Conservation (phyloP, 768 basidiomycete genomes). For the Tephrocybe sp. region DNA sequence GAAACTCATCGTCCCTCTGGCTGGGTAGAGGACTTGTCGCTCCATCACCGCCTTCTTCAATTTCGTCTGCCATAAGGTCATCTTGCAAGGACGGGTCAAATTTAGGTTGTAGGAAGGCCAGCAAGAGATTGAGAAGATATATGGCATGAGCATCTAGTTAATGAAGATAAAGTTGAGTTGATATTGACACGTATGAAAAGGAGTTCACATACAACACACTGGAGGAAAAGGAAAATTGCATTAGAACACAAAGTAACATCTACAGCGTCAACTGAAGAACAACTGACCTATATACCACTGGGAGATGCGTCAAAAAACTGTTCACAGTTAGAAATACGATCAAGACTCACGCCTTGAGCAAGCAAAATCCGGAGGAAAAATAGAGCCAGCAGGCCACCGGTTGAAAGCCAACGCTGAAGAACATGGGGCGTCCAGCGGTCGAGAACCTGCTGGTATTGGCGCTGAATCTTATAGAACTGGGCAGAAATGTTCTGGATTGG, state of each 20-base stretch:
- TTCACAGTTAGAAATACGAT: neutral
- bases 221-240: conserved; percentile 7
- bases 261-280: neutral
- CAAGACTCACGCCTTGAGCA: conserved; percentile 77
- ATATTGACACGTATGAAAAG: conserved; percentile 10
- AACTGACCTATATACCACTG: conserved; percentile 92
- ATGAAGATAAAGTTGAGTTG: neutral
- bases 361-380: conserved; percentile 87
- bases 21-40: conserved; percentile 56
- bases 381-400: conserved; percentile 62
- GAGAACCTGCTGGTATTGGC: conserved; percentile 84
- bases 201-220: conserved; percentile 68
- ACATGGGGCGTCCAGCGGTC: conserved; percentile 91
- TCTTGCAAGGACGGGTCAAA: conserved; percentile 96
- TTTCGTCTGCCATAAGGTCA: conserved; percentile 90
- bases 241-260: neutral
- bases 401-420: conserved; percentile 85
- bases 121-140: conserved; percentile 91
- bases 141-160: conserved; percentile 82
- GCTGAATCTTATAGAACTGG: conserved; percentile 52
- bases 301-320: conserved; percentile 8
- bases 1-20: conserved; percentile 87
- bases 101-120: conserved; percentile 96
- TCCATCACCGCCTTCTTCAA: conserved; percentile 84
- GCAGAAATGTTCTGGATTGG: conserved; percentile 48